These are phyloP conservation scores for Diacronema lutheri DNA, from an alignment of 78 protist genomes.

Conservation along the genomic window DNA sequence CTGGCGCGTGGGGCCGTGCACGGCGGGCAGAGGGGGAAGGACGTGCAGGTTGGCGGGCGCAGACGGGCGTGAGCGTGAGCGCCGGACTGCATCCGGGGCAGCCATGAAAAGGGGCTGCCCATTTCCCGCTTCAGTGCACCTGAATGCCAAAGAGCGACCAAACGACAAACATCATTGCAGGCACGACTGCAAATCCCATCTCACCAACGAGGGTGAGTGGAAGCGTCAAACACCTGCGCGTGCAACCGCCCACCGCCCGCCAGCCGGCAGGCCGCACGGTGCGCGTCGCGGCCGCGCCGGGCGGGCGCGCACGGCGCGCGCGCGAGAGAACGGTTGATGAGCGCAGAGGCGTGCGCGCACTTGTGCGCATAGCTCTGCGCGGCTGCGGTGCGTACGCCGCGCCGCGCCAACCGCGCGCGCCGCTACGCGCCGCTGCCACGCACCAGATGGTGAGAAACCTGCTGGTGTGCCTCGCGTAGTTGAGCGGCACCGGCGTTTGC, in stretches of 20 bases:
- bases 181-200: constrained; percentile 13
- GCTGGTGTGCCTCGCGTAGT: constrained; percentile 47
- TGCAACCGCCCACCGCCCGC: no score
- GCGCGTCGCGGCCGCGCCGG: neutral
- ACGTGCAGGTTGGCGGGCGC: no score
- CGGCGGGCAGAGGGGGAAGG: no score
- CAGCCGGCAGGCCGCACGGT: neutral
- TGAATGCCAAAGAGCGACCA: neutral
- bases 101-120: no score
- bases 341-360: neutral
- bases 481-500: constrained; percentile 44
- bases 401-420: neutral
- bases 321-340: neutral
- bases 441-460: constrained; percentile 30
- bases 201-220: constrained; percentile 21
- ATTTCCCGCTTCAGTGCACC: no score
- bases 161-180: neutral
- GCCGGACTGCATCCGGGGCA: no score
- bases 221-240: constrained; percentile 22
- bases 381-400: neutral
- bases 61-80: no score
- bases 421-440: no score
- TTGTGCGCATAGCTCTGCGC: neutral
- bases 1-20: no score
- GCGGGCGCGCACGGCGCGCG: neutral